Base-by-base conservation (phyloP, 768 basidiomycete genomes). In the Rossbeevera mucosa region DNA sequence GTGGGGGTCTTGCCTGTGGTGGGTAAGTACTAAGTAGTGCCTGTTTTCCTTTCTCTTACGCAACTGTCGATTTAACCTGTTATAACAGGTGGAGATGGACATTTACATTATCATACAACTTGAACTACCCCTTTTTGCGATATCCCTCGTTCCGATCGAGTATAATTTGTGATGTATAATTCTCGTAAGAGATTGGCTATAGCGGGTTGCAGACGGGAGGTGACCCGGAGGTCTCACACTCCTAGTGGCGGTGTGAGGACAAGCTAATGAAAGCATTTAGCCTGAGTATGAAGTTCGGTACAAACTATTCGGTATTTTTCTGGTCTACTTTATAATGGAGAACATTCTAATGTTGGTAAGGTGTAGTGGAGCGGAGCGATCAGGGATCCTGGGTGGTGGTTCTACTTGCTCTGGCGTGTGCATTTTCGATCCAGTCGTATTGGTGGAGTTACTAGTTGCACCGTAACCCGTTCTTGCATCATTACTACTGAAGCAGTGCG, bases 401-500 rank as follows among this genome's bases (percentile, higher is more conserved):
- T 2, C 78, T 85, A 0, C 60, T 86, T 8, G 61, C 67, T 2
- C 64, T 80, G 21, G 68, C 79, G 2, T 59, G 65, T 4, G 53
- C 74, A 12, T 81, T 79, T 59, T 69, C 72, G 14, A 31, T 83
- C 11, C 70, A 3, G 91, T 92, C 64, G 48, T 89, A 7, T 26
- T 80, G 21, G 71, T 86, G 38, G 90, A 91, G 59, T 53, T 90
- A 1, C 74, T 73, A 41, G 58, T 91, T 36, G 79, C 88, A 0
- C 69, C 76, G 0, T 88, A 90, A 65, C 89, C 90, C 0, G 78
- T 92, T 3, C 70, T 92, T 22, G 82, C 89, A 1, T 84, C 87
- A 0, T 76, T 69, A 56, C 70, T 92, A 12, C 69, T 91, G 24
- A 77, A 71, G 30, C 77, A 87, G 64, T 80, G 75, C 43, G 80